phyloP scores from a whole-genome alignment of 805 yeast species.

The Suhomyces sp. region DNA sequence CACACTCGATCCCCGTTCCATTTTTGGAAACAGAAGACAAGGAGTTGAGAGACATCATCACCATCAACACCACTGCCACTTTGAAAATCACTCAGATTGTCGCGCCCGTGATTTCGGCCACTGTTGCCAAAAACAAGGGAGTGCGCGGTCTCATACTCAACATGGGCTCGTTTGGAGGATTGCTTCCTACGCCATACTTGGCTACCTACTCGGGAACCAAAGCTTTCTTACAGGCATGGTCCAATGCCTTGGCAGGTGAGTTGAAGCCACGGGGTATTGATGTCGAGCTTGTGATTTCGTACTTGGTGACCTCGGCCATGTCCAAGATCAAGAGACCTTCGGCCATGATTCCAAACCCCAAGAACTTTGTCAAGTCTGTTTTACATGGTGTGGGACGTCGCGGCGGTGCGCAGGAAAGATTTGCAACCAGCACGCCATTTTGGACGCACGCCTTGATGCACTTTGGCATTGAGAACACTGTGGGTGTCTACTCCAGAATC shows the following conservation, averaged over 20 bases:
- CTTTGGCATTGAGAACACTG: slow-evolving; percentile 69
- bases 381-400: slow-evolving; percentile 74
- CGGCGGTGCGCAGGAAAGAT: slow-evolving; percentile 90
- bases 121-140: slow-evolving; percentile 42
- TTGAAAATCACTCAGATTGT: slow-evolving; percentile 79
- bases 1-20: slow-evolving; percentile 94
- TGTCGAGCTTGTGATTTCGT: slow-evolving; percentile 81
- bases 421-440: slow-evolving; percentile 82
- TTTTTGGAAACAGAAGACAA: slow-evolving; percentile 73
- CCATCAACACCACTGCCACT: slow-evolving; percentile 83
- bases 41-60: slow-evolving; percentile 77
- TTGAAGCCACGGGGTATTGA: slow-evolving; percentile 67
- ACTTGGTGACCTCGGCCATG: slow-evolving; percentile 93
- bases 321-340: slow-evolving; percentile 85
- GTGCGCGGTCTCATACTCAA: slow-evolving; percentile 78
- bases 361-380: slow-evolving; percentile 70
- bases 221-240: slow-evolving; percentile 93
- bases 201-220: slow-evolving; percentile 96
- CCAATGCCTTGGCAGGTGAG: slow-evolving; percentile 84
- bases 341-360: slow-evolving; percentile 75
- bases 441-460: slow-evolving; percentile 94
- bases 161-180: slow-evolving; percentile 97
- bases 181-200: slow-evolving; percentile 85
- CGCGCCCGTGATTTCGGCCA: slow-evolving; percentile 62
- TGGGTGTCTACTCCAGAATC: slow-evolving; percentile 74